phyloP scores from a whole-genome alignment of 805 yeast genomes.

The Nakazawaea holstii region DNA sequence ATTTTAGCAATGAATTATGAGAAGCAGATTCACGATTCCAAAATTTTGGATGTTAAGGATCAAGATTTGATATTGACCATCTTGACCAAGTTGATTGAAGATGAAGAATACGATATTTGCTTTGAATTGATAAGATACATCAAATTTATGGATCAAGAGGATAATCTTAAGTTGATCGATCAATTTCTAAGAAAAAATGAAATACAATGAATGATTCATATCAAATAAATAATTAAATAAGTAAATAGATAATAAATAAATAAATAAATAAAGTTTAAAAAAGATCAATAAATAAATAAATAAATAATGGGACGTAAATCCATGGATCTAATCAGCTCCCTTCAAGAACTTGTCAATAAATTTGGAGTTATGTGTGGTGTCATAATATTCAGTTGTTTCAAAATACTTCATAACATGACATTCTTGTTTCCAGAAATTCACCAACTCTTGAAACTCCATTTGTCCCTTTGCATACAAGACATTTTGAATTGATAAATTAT shows the following conservation, averaged over 20 bases:
- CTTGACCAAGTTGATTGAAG: conserved; percentile 33
- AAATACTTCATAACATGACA: conserved; percentile 81
- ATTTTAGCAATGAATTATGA: conserved; percentile 48
- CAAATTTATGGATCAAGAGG: conserved; percentile 35
- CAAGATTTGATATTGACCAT: conserved; percentile 36
- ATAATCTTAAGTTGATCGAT: conserved; percentile 5
- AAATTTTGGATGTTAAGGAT: conserved; percentile 23
- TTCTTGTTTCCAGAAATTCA: conserved; percentile 87
- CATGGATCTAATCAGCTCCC: conserved; percentile 35
- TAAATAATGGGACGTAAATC: neutral
- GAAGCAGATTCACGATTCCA: conserved; percentile 25
- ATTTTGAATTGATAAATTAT: conserved; percentile 60
- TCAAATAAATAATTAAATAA: neutral
- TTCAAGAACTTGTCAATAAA: conserved; percentile 73
- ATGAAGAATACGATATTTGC: conserved; percentile 45
- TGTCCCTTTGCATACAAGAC: conserved; percentile 76
- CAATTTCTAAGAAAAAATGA: neutral
- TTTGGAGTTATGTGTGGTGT: conserved; percentile 48
- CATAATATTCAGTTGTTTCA: conserved; percentile 56
- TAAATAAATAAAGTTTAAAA: neutral
- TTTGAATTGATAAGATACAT: conserved; percentile 51
- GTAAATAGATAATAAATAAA: conserved; percentile 1
- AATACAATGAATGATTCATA: neutral
- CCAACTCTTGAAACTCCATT: conserved; percentile 85
- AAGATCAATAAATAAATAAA: conserved; percentile 4